phyloP scores from a whole-genome alignment of 2,329 filamentous ascomycete species.

The Pseudocercospora crystallina region DNA sequence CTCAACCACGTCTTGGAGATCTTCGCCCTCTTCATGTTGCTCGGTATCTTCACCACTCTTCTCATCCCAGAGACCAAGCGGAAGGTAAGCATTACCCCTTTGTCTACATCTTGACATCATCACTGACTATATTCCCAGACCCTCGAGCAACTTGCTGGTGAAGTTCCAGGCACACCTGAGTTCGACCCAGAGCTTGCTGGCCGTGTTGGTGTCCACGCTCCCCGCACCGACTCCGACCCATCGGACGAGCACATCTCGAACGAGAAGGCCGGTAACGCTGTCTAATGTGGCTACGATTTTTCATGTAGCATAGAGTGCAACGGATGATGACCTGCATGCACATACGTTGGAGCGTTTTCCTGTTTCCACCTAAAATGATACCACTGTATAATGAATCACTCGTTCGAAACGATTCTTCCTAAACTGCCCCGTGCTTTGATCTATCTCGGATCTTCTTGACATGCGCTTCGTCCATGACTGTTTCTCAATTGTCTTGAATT shows the following conservation, averaged over 20 bases:
- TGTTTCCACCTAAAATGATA: background rate
- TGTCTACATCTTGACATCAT: background rate
- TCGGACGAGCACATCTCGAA: conserved; percentile 16
- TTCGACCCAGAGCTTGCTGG: conserved; percentile 41
- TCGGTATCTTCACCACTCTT: conserved; percentile 66
- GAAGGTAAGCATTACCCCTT: background rate
- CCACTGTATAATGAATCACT: conserved; percentile 8
- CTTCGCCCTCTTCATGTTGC: conserved; percentile 78
- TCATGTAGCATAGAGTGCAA: background rate
- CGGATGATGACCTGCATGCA: conserved; percentile 2
- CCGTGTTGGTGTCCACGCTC: background rate
- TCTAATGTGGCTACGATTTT: conserved; percentile 6
- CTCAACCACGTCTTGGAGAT: conserved; percentile 74
- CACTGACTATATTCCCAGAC: conserved; percentile 53
- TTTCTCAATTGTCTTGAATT: no score
- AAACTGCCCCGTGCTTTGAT: no score
- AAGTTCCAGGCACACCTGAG: conserved; percentile 58
- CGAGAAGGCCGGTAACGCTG: conserved; percentile 19
- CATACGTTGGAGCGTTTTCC: conserved; percentile 1
- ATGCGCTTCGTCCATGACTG: no score
- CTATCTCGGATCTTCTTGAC: no score
- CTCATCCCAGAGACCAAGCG: conserved; percentile 70
- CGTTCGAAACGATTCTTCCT: no score
- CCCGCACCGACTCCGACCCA: conserved; percentile 18
- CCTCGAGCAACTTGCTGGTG: conserved; percentile 69